Base-by-base conservation (phyloP, 306 rosid species). In the Mimosa bimucronata region DNA sequence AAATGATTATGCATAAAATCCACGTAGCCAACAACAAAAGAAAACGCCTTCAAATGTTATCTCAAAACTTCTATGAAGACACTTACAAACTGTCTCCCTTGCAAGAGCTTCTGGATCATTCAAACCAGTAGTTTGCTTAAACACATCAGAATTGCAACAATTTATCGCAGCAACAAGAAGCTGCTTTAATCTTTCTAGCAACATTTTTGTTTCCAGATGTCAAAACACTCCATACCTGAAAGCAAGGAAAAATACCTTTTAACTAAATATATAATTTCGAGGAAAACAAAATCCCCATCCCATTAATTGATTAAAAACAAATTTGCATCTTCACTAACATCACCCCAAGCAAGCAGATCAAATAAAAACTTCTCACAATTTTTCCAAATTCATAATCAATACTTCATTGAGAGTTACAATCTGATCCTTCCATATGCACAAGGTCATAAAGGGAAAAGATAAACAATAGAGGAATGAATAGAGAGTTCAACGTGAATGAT, bases 211-310 rank as follows among this genome's bases (percentile, higher is more conserved):
- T 73, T 52, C 77, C 66, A 37, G 83, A 79, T 67, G 78, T 85
- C 94, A 89, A 83, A 89, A 88, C 88, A 86, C 84, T 82, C 83
- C 88, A 88, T 88, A 80, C 87, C 97, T 90, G 90, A 41, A 46
- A 82, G 72, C 29, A 69, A 75, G 42, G 42, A 55, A 48, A 82
- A 57, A 21, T 52, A 1, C 0, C 12, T 14, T 16, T 42, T 19
- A 37, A 53, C 66, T 61, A 70, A 46, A 66, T 26, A 42, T 7
- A 8, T 30, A 21, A 21, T 29, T 66, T 57, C 19, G 45, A 60
- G 55, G 57, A 79, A 76, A 52, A 26, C 21, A 64, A 70, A 62
- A 15, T 14, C 37, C 52, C 2, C 26, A 74, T 13, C 57, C 15
- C 2, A 48, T 53, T 21, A 70, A 53, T 48, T 76, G 34, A 45